Base-by-base conservation (phyloP, 1,139 yeast species). In the Debaryomyces sp. region DNA sequence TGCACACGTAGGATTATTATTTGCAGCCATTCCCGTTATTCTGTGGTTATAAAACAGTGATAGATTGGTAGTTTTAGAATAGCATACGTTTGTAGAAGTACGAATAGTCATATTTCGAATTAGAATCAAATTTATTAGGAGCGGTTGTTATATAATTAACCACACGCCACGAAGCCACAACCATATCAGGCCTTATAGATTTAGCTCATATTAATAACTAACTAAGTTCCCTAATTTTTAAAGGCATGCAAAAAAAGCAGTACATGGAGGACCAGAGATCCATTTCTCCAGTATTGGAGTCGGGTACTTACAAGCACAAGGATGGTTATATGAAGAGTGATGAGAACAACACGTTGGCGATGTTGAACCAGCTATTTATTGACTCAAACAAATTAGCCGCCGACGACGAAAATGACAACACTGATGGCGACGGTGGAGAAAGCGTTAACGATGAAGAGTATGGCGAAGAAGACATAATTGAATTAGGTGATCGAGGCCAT, bases 301-400 rank as follows among this genome's bases (percentile, higher is more conserved):
- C 37, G 8, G 43, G 34, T 2, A n/a, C 27, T 13, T 37, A 38
- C 22, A 30, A 38, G 4, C 38, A 38, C 10, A 32, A 39, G 15
- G 26, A 15, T 6, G 73, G 71, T 2, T 76, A 70, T 53, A 63
- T 71, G 17, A 62, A 58, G 44, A 67, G 60, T 40, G 68, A 62
- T 47, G 73, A 68, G 49, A 52, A 62, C 41, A 61, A 59, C 44
- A 57, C 69, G 4, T 52, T 68, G 38, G 54, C 64, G 24, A 68
- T 73, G 73, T 65, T 68, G 37, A 68, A 68, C 48, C 36, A 38
- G 27, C 24, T 44, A 37, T 21, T 38, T 21, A 33, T 44, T 30
- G 46, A 41, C 30, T 37, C 46, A 6, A 38, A 23, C 17, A 44
- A 44, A 17, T 44, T 44, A 44, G 43, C 46, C 46, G 46, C 46